Percentiles rank a stretch among this genome's conserved stretches.
Evolutionary conservation across 2,329 filamentous ascomycete species (phyloP).

Genomic region (Colletotrichum higginsianum): DNA sequence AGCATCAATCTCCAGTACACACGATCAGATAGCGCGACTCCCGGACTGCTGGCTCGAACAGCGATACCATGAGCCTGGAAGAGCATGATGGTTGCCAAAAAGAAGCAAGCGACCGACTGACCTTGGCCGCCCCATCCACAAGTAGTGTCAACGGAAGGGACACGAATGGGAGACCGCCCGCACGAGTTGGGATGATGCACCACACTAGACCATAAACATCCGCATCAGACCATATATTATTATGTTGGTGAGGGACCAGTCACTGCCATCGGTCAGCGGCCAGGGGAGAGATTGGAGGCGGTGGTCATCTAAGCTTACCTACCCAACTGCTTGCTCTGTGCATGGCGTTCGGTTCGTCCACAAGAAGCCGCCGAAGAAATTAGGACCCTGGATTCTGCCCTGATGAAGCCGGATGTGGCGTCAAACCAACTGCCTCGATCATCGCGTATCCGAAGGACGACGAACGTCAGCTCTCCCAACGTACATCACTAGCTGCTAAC

Average conservation of each 20-base stretch:
- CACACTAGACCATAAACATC: constrained; percentile 13
- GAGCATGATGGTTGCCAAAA: constrained; percentile 9
- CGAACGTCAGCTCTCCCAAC: background rate
- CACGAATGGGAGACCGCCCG: constrained; percentile 11
- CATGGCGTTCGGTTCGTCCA: constrained; percentile 33
- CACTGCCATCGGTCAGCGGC: no score
- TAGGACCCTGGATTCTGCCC: constrained; percentile 37
- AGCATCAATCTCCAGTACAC: constrained; percentile 1
- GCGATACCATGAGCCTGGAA: constrained; percentile 34
- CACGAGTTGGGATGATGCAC: constrained; percentile 11
- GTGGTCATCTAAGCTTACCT: constrained; percentile 7
- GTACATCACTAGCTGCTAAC: background rate
- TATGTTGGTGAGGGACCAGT: background rate
- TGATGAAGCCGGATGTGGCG: constrained; percentile 36
- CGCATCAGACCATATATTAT: constrained; percentile 17
- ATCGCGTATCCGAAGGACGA: constrained; percentile 19
- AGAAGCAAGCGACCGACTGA: constrained; percentile 5
- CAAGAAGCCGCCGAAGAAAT: constrained; percentile 33
- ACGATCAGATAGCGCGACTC: constrained; percentile 7
- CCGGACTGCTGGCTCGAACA: constrained; percentile 29
- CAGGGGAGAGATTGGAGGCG: constrained; percentile 1
- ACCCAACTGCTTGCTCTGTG: constrained; percentile 19
- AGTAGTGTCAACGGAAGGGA: background rate
- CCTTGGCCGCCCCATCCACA: constrained; percentile 9
- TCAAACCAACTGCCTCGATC: background rate